Evolutionary conservation across 257 asterid species (phyloP), one percentile per base, ranked within the genome.

Genomic region (Lithospermum erythrorhizon): DNA sequence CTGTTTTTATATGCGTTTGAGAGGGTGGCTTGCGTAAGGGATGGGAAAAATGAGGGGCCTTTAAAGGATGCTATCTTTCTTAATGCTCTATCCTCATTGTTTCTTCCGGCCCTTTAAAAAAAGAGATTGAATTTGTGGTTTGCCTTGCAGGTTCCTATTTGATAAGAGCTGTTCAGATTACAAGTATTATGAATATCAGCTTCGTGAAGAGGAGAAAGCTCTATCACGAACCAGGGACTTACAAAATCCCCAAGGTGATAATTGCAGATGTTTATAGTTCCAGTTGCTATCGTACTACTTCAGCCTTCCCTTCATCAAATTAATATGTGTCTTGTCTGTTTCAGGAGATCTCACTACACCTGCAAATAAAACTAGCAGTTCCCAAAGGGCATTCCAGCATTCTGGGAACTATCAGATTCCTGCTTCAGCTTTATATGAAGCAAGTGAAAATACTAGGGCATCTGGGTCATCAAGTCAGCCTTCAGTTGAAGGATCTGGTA

Each of bases 161-260:
- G 94, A 89, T 65, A 82, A 79, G 68, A 81, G 75, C 73, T 86
- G 91, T 71, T 73, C 85, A 35, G 95, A 86, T 68, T 89, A 81
- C 87, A 89, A 87, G 71, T 87, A 87, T 59, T 89, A 90, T 68
- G 94, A 84, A 72, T 78, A 87, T 76, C 82, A 73, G 56, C 85
- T 87, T 66, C 58, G 68, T 64, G 83, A 79, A 79, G 96, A 87
- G 83, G 88, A 87, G 72, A 84, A 77, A 68, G 83, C 83, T 16
- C 76, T 83, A 68, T 73, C 81, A 61, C 88, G 78, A 73, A 62
- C 82, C 66, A 70, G 60, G 62, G 87, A 82, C 63, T 65, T 71
- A 61, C 86, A 79, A 61, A 47, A 74, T 58, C 59, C 78, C 7
- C 90, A 71, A 57, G 75, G 63, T 78, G 87, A 94, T 79, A 68